phyloP scores from a whole-genome alignment of 345 rosid genomes.

The Salix udensis region DNA sequence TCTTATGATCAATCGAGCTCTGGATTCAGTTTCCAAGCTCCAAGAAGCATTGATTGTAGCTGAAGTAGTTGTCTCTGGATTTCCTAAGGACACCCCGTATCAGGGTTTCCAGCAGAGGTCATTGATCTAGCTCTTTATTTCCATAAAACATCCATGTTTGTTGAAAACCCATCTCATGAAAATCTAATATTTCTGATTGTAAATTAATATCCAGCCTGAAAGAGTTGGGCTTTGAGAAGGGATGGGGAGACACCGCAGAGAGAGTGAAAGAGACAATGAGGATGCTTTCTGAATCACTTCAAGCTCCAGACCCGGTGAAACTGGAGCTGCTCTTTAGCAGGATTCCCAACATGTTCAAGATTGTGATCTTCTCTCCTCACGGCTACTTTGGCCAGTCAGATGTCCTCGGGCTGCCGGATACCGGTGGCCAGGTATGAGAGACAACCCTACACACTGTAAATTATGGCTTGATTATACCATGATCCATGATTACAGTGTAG shows the following conservation, averaged over 20 bases:
- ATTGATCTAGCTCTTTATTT: neutral
- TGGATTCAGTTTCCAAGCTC: slow-evolving; percentile 61
- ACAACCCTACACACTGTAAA: neutral
- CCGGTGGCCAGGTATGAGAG: slow-evolving; percentile 72
- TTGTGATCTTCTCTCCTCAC: slow-evolving; percentile 86
- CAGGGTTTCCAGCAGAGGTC: slow-evolving; percentile 66
- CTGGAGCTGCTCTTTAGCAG: slow-evolving; percentile 57
- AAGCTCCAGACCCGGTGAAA: slow-evolving; percentile 51
- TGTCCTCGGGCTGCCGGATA: slow-evolving; percentile 92
- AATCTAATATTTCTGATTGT: neutral
- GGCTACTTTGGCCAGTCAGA: slow-evolving; percentile 90
- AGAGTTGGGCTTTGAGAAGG: slow-evolving; percentile 53
- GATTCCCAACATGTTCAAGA: slow-evolving; percentile 70
- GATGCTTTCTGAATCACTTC: slow-evolving; percentile 46
- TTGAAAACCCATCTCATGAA: neutral
- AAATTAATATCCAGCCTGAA: slow-evolving; percentile 31
- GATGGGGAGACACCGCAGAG: slow-evolving; percentile 62
- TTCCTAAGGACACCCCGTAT: slow-evolving; percentile 54
- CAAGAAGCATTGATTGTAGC: slow-evolving; percentile 54
- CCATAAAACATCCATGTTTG: neutral
- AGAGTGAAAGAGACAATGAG: slow-evolving; percentile 48
- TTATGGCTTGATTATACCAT: neutral
- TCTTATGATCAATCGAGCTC: slow-evolving; percentile 60
- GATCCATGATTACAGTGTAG: neutral
- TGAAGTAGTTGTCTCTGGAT: slow-evolving; percentile 37